Conservation (phyloP, 1,284 basidiomycete species). For the Anthracocystis panici-leucophaei region DNA sequence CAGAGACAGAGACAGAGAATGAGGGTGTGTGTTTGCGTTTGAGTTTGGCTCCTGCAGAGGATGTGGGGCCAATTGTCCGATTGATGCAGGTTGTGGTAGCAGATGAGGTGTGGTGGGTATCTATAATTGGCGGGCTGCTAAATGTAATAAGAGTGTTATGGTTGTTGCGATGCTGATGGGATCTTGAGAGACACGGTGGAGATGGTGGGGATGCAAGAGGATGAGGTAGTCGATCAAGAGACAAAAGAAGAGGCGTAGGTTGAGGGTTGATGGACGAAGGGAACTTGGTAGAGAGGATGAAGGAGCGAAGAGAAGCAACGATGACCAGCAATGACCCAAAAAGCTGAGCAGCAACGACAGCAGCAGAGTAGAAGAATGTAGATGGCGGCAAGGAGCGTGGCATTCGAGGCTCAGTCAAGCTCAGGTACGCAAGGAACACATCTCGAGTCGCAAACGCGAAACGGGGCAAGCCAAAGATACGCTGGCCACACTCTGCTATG, state of each 20-base stretch:
- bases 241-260: not conserved
- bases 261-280: not conserved
- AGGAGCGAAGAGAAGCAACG: not conserved
- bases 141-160: slow-evolving; percentile 1
- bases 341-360: not conserved
- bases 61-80: not conserved
- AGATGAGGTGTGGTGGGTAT: slow-evolving; percentile 6
- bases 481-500: not conserved
- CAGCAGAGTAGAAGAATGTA: slow-evolving; percentile 5
- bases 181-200: slow-evolving; percentile 5
- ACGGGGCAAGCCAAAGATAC: slow-evolving; percentile 8
- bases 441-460: not conserved
- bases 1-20: not conserved
- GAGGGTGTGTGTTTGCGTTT: not conserved
- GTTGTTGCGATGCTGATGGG: not conserved
- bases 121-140: not conserved
- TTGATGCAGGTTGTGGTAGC: not conserved
- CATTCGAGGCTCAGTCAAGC: slow-evolving; percentile 7
- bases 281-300: too few species aligned
- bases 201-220: slow-evolving; percentile 3
- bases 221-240: not conserved
- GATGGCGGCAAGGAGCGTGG: slow-evolving; percentile 22
- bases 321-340: not conserved
- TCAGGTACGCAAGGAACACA: slow-evolving; percentile 30
- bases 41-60: not conserved